These are phyloP conservation scores for Mucor irregularis DNA, from an alignment of 371 early-diverging fungal species.

Conservation along the genomic window DNA sequence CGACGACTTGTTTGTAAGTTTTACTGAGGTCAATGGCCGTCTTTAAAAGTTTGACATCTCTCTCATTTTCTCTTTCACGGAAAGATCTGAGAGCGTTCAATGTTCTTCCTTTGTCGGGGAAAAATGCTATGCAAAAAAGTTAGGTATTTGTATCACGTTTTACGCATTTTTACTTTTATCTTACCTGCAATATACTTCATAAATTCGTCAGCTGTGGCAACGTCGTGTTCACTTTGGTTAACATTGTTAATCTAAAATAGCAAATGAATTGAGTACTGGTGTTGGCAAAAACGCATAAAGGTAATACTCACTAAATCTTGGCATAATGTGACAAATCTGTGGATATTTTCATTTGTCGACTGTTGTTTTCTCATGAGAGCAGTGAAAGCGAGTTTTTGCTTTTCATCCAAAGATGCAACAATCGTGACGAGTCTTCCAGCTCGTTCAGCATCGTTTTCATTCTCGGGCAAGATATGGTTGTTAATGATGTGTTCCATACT, in stretches of 20 bases:
- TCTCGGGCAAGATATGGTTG: slow-evolving; percentile 36
- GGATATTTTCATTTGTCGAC: slow-evolving; percentile 46
- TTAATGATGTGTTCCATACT: slow-evolving; percentile 44
- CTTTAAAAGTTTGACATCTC: slow-evolving; percentile 23
- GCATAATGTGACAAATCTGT: slow-evolving; percentile 50
- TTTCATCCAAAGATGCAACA: slow-evolving; percentile 44
- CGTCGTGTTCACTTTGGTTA: slow-evolving; percentile 23
- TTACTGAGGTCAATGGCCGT: slow-evolving; percentile 19
- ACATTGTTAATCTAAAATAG: slow-evolving; percentile 11
- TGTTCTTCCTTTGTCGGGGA: slow-evolving; percentile 61
- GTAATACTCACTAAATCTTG: slow-evolving; percentile 22
- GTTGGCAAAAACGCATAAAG: neutral
- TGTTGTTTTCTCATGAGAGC: slow-evolving; percentile 57
- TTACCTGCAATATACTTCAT: slow-evolving; percentile 51
- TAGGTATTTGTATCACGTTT: neutral
- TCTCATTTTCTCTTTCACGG: slow-evolving; percentile 19
- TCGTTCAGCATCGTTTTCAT: slow-evolving; percentile 52
- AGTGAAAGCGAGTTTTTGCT: slow-evolving; percentile 56
- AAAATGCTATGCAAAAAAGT: slow-evolving; percentile 18
- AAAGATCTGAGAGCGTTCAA: slow-evolving; percentile 29
- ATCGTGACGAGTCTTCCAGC: slow-evolving; percentile 62
- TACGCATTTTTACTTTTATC: too few relatives aligned
- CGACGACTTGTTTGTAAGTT: slow-evolving; percentile 28
- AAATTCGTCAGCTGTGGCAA: slow-evolving; percentile 31
- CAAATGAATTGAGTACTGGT: neutral